A percentile compares a stretch with the other conserved stretches of the same genome.
Conservation (phyloP, 306 rosid species). For the Hippophae rhamnoides region DNA sequence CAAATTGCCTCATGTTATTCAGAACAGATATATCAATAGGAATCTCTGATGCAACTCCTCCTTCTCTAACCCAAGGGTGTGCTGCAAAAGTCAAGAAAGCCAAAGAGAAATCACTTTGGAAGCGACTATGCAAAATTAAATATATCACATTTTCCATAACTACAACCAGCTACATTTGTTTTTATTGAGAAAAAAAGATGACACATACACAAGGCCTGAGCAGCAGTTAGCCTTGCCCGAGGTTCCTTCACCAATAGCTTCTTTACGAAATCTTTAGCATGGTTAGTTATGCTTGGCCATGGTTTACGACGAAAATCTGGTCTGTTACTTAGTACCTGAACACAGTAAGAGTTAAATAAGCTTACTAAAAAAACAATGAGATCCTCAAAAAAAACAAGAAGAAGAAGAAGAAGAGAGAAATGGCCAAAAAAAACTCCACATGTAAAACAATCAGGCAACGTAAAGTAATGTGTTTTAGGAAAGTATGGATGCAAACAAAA, state of each 20-base stretch:
- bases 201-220: conserved; percentile 93
- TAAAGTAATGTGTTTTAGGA: not conserved
- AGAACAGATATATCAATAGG: conserved; percentile 95
- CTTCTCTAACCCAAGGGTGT: conserved; percentile 96
- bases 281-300: conserved; percentile 69
- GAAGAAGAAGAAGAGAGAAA: not conserved
- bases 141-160: conserved; percentile 11
- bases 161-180: conserved; percentile 16
- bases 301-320: conserved; percentile 98
- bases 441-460: not conserved
- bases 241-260: conserved; percentile 95
- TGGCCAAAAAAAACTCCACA: not conserved
- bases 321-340: conserved; percentile 80
- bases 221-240: conserved; percentile 93
- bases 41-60: conserved; percentile 86
- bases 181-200: conserved; percentile 16
- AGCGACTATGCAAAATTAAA: not conserved
- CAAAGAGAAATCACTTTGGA: conserved; percentile 2
- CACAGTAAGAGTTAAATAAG: conserved; percentile 9
- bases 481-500: not conserved
- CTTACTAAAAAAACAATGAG: not conserved
- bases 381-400: not conserved
- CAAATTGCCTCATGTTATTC: conserved; percentile 84
- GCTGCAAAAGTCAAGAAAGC: conserved; percentile 44
- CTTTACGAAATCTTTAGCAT: conserved; percentile 90